These are phyloP conservation scores for Acanthamoeba lenticulata DNA, from an alignment of 208 protist species.

Conservation along the genomic window DNA sequence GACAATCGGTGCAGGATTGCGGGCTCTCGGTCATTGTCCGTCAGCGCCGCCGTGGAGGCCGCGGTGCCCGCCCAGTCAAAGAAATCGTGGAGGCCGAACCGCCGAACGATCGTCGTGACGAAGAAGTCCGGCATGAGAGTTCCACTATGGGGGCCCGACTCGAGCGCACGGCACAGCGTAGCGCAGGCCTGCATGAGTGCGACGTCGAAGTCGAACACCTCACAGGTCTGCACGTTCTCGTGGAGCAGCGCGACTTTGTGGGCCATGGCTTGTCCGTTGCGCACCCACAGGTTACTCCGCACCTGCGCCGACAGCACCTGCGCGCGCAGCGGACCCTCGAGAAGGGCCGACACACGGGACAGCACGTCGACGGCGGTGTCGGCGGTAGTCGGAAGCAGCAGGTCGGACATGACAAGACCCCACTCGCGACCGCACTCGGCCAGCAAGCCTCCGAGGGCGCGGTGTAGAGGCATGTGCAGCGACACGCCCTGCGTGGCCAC, in stretches of 20 bases:
- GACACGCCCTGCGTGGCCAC: conserved; percentile 20
- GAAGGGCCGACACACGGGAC: background rate
- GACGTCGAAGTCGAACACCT: conserved; percentile 35
- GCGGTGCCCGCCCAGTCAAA: background rate
- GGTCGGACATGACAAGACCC: background rate
- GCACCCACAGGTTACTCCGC: background rate
- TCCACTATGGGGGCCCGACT: too few relatives aligned
- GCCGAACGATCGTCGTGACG: conserved; percentile 20
- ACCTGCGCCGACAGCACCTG: conserved; percentile 60
- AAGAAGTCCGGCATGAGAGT: conserved; percentile 60
- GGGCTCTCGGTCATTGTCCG: background rate
- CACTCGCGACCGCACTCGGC: background rate
- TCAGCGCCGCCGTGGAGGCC: background rate
- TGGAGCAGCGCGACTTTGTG: conserved; percentile 19
- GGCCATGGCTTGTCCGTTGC: conserved; percentile 30
- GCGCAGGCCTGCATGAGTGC: conserved; percentile 51
- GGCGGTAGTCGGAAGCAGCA: background rate
- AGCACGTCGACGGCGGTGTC: background rate
- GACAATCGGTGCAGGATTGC: background rate
- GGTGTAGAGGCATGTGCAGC: conserved; percentile 1
- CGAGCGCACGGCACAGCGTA: background rate
- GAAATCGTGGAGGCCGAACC: conserved; percentile 42
- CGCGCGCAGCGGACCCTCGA: conserved; percentile 6
- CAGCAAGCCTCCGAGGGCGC: background rate
- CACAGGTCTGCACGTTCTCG: conserved; percentile 12